phyloP scores from a whole-genome alignment of 1,284 basidiomycete genomes.

The Trichosporon ovoides region DNA sequence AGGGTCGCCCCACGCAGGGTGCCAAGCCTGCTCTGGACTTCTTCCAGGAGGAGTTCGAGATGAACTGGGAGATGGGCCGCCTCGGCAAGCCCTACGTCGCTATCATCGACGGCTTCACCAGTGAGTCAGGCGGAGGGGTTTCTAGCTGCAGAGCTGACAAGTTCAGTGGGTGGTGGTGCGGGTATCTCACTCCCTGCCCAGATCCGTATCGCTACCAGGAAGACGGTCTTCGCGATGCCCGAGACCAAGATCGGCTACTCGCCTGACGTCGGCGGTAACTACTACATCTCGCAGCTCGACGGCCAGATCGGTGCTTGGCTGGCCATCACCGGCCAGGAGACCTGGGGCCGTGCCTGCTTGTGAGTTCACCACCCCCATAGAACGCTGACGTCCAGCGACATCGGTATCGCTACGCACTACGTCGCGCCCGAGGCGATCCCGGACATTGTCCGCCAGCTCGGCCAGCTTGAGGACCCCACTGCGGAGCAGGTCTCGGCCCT shows the following conservation, averaged over 20 bases:
- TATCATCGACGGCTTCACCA: slow-evolving; percentile 84
- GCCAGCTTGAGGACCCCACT: slow-evolving; percentile 38
- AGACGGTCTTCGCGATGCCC: slow-evolving; percentile 92
- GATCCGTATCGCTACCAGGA: slow-evolving; percentile 91
- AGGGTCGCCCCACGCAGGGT: slow-evolving; percentile 25
- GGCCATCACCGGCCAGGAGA: slow-evolving; percentile 71
- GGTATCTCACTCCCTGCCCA: slow-evolving; percentile 83
- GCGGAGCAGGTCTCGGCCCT: slow-evolving; percentile 25
- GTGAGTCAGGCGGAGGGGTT: slow-evolving; percentile 54
- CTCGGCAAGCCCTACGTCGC: slow-evolving; percentile 81
- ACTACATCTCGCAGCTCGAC: slow-evolving; percentile 83
- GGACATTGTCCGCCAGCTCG: slow-evolving; percentile 53
- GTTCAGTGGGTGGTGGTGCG: slow-evolving; percentile 88
- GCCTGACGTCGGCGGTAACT: slow-evolving; percentile 73
- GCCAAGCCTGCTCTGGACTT: slow-evolving; percentile 64
- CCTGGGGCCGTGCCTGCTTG: slow-evolving; percentile 77
- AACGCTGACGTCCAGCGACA: slow-evolving; percentile 51
- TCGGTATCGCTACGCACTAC: slow-evolving; percentile 86
- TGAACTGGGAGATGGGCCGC: slow-evolving; percentile 78
- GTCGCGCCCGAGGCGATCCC: slow-evolving; percentile 70
- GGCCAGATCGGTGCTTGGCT: slow-evolving; percentile 90
- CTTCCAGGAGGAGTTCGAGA: slow-evolving; percentile 89
- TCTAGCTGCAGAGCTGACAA: slow-evolving; percentile 5
- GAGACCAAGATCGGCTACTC: slow-evolving; percentile 76
- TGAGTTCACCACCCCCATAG: slow-evolving; percentile 50